phyloP scores from a whole-genome alignment of 371 early-diverging fungal species.

The Lichtheimia hyalospora region DNA sequence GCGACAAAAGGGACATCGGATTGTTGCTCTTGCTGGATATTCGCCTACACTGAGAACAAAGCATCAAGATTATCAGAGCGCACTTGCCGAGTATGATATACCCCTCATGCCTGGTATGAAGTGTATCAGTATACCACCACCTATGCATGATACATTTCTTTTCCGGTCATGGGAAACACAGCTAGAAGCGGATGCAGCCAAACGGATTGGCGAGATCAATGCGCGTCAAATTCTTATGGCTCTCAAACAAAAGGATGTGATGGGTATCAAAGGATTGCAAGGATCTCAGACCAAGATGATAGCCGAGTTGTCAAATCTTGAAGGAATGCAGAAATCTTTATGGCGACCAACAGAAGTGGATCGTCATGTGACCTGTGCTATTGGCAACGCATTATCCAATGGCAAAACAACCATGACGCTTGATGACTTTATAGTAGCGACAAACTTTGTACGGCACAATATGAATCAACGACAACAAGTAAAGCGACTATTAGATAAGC shows the following conservation, averaged over 20 bases:
- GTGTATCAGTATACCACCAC: slow-evolving; percentile 21
- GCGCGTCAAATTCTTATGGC: slow-evolving; percentile 38
- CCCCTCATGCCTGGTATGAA: slow-evolving; percentile 28
- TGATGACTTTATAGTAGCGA: slow-evolving; percentile 25
- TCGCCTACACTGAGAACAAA: slow-evolving; percentile 25
- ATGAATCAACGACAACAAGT: slow-evolving; percentile 6
- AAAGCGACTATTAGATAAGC: slow-evolving; percentile 11
- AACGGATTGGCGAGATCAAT: slow-evolving; percentile 45
- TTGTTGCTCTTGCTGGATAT: slow-evolving; percentile 48
- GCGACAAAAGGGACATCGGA: slow-evolving; percentile 42
- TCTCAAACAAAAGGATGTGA: slow-evolving; percentile 22
- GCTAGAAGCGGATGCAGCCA: slow-evolving; percentile 34
- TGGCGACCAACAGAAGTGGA: slow-evolving; percentile 38
- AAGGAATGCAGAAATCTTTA: slow-evolving; percentile 28
- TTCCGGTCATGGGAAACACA: slow-evolving; percentile 18
- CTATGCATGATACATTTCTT: slow-evolving; percentile 5
- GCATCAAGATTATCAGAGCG: neutral
- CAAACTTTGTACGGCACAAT: slow-evolving; percentile 21
- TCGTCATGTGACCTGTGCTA: slow-evolving; percentile 34
- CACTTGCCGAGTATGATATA: slow-evolving; percentile 2
- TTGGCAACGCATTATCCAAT: slow-evolving; percentile 30
- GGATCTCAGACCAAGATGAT: slow-evolving; percentile 6
- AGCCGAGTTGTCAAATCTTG: slow-evolving; percentile 12
- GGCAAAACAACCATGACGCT: slow-evolving; percentile 19
- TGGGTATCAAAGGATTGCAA: neutral